Percentiles rank a stretch among this genome's conserved stretches.
phyloP scores from a whole-genome alignment of 1,284 basidiomycete species.

The Apiotrichum gamsii region DNA sequence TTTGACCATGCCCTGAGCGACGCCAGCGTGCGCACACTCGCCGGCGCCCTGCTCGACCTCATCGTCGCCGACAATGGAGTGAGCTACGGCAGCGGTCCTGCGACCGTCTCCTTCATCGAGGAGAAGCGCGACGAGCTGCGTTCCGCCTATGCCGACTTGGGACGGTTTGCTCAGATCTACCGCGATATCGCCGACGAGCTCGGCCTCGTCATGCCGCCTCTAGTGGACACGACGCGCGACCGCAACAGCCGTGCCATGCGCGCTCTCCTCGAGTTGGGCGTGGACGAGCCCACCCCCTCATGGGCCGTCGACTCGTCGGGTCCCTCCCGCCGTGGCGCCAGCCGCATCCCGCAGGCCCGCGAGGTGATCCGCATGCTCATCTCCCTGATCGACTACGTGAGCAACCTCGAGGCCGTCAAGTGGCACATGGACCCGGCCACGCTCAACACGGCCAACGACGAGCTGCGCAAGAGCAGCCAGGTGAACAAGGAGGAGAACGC shows the following conservation, averaged over 20 bases:
- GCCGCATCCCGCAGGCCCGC: constrained; percentile 26
- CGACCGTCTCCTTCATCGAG: not conserved
- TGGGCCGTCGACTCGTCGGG: constrained; percentile 25
- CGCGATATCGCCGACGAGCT: constrained; percentile 19
- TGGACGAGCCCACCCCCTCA: constrained; percentile 22
- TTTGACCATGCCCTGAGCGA: constrained; percentile 41
- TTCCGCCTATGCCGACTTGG: constrained; percentile 36
- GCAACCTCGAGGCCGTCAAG: constrained; percentile 18
- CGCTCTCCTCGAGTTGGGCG: constrained; percentile 26
- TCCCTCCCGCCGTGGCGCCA: constrained; percentile 29
- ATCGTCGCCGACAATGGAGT: constrained; percentile 16
- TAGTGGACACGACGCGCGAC: constrained; percentile 6
- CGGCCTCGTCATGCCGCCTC: constrained; percentile 17
- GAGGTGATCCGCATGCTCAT: constrained; percentile 42
- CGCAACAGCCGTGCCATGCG: constrained; percentile 26
- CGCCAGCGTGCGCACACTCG: constrained; percentile 31
- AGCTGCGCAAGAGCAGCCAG: constrained; percentile 5
- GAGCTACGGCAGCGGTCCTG: not conserved
- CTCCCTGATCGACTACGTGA: constrained; percentile 25
- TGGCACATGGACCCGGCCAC: constrained; percentile 21
- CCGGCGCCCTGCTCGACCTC: constrained; percentile 33
- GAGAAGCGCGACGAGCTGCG: constrained; percentile 36
- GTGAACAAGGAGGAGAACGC: constrained; percentile 16
- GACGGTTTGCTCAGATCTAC: constrained; percentile 32
- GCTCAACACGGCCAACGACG: constrained; percentile 18